A percentile compares a stretch with the other conserved stretches of the same genome.
phyloP scores from a whole-genome alignment of 1,284 basidiomycete genomes.

The Puccinia polysora region DNA sequence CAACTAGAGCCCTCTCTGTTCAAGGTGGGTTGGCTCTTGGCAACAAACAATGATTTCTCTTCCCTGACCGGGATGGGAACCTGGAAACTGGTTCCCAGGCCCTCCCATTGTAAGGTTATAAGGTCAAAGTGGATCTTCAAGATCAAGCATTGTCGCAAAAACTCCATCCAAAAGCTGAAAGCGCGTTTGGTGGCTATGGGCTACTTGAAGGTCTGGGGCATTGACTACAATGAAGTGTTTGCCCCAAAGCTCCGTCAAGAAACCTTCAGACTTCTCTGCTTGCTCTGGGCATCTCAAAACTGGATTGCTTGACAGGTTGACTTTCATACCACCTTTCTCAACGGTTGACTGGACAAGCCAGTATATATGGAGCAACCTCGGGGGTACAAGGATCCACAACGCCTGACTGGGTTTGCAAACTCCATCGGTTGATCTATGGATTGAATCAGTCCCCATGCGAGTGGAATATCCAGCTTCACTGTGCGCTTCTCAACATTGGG shows the following conservation, averaged over 20 bases:
- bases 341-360: background rate
- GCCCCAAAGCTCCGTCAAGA: background rate
- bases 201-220: background rate
- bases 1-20: background rate
- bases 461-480: constrained; percentile 10
- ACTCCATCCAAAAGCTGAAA: background rate
- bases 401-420: background rate
- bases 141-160: background rate
- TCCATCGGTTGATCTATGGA: constrained; percentile 20
- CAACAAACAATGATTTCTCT: background rate
- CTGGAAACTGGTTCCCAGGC: background rate
- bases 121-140: background rate
- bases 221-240: background rate
- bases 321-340: background rate
- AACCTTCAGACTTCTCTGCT: background rate
- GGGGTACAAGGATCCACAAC: background rate
- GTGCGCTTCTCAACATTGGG: background rate
- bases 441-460: constrained; percentile 15
- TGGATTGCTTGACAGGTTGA: background rate
- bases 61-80: background rate
- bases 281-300: background rate
- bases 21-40: background rate
- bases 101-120: background rate
- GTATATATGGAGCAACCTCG: background rate
- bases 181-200: background rate